These are phyloP conservation scores for Dothiorella sarmentorum DNA, from an alignment of 2,329 filamentous ascomycete species.

Conservation along the genomic window DNA sequence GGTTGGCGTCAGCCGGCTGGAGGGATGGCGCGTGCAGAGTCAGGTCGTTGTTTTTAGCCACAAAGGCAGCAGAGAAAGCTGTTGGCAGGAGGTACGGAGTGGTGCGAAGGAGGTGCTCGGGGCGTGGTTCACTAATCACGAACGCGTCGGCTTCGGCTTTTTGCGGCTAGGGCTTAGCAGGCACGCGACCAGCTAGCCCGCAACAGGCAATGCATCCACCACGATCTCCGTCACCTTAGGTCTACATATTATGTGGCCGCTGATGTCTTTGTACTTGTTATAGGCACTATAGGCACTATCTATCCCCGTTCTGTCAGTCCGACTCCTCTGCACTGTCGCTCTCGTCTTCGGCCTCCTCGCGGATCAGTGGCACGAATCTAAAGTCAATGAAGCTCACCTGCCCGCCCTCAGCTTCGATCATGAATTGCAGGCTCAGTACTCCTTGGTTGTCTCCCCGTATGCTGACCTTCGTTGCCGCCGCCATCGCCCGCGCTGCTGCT, in stretches of 20 bases:
- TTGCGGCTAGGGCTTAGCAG: conserved; percentile 1
- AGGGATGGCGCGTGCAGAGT: conserved; percentile 5
- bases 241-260: neutral
- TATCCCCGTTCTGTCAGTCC: conserved; percentile 21
- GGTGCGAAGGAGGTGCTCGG: neutral
- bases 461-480: conserved; percentile 85
- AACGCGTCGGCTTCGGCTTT: neutral
- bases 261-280: neutral
- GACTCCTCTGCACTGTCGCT: conserved; percentile 18
- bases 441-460: conserved; percentile 83
- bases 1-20: neutral
- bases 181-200: neutral
- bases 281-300: too few relatives aligned
- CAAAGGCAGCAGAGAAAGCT: neutral
- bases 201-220: neutral
- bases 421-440: conserved; percentile 90
- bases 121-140: conserved; percentile 10
- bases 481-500: conserved; percentile 88
- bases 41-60: neutral
- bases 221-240: neutral
- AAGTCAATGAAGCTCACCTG: conserved; percentile 75
- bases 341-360: conserved; percentile 29
- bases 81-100: conserved; percentile 6
- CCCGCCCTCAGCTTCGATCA: conserved; percentile 79
- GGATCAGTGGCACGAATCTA: conserved; percentile 70